Evolutionary conservation across 2,329 filamentous ascomycete genomes (phyloP).

Genomic region (Dactylonectria macrodidyma): DNA sequence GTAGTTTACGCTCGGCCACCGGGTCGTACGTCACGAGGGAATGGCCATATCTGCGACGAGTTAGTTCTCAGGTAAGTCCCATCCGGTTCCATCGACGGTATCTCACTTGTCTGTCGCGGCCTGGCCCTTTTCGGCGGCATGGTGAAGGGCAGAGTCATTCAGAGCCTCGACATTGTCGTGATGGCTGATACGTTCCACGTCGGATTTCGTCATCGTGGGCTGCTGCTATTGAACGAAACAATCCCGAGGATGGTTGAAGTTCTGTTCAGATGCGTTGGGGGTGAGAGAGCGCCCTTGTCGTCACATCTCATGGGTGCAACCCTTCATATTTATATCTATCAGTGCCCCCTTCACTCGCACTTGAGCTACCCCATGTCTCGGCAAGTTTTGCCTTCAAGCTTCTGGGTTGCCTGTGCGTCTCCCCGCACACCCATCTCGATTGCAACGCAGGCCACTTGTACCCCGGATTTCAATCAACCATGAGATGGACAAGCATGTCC

Average conservation of each 20-base stretch:
- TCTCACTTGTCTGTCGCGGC: constrained; percentile 22
- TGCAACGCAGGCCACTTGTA: background rate
- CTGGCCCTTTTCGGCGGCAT: constrained; percentile 16
- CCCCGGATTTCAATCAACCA: constrained; percentile 9
- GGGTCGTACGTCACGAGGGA: constrained; percentile 23
- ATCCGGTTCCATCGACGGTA: background rate
- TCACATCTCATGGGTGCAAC: background rate
- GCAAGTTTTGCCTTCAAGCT: background rate
- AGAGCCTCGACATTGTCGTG: constrained; percentile 24
- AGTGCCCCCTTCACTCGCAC: background rate
- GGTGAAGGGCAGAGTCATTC: constrained; percentile 14
- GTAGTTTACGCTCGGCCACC: constrained; percentile 65
- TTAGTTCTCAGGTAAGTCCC: background rate
- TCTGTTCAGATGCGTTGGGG: background rate
- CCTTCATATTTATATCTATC: background rate
- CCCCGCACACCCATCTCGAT: background rate
- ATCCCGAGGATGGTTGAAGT: background rate
- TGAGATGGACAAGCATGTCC: constrained; percentile 2
- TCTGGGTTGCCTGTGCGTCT: background rate
- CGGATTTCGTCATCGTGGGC: constrained; percentile 15
- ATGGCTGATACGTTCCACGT: constrained; percentile 7
- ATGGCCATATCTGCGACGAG: constrained; percentile 21
- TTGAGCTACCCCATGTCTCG: background rate
- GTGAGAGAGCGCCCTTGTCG: background rate
- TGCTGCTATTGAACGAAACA: background rate